phyloP scores from a whole-genome alignment of 106 monocot genomes.

The Iris macrosiphon region DNA sequence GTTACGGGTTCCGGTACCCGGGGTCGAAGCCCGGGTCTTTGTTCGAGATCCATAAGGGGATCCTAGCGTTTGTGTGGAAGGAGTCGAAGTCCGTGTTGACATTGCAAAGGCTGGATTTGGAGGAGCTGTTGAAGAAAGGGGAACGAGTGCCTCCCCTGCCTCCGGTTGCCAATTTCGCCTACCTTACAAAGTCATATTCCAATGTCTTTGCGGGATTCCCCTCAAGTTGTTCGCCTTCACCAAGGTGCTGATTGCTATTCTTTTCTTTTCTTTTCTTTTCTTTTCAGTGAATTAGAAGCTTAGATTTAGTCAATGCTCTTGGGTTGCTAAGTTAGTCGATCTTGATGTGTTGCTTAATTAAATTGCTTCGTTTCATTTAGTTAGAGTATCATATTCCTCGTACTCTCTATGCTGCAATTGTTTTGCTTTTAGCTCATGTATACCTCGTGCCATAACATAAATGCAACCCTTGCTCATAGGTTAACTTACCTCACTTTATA shows the following conservation, averaged over 20 bases:
- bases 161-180: constrained; percentile 65
- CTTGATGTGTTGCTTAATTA: too few relatives aligned
- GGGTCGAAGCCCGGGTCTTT: constrained; percentile 80
- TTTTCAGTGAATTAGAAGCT: too few relatives aligned
- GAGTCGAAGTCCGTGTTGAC: constrained; percentile 61
- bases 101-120: constrained; percentile 62
- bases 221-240: constrained; percentile 21
- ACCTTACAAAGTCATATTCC: constrained; percentile 78
- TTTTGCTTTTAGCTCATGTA: too few relatives aligned
- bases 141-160: constrained; percentile 57
- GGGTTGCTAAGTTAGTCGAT: too few relatives aligned
- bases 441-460: too few relatives aligned
- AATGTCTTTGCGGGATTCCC: constrained; percentile 58
- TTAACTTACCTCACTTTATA: too few relatives aligned
- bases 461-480: too few relatives aligned
- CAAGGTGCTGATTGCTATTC: constrained; percentile 17
- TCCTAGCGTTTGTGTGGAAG: constrained; percentile 84
- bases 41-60: constrained; percentile 54
- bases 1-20: constrained; percentile 82
- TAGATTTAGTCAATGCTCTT: too few relatives aligned
- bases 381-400: too few relatives aligned
- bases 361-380: too few relatives aligned
- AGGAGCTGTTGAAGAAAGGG: constrained; percentile 64
- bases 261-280: too few relatives aligned
- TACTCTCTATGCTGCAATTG: too few relatives aligned